Conservation (phyloP, 495 filamentous ascomycete species). For the Aspergillus sclerotioniger region DNA sequence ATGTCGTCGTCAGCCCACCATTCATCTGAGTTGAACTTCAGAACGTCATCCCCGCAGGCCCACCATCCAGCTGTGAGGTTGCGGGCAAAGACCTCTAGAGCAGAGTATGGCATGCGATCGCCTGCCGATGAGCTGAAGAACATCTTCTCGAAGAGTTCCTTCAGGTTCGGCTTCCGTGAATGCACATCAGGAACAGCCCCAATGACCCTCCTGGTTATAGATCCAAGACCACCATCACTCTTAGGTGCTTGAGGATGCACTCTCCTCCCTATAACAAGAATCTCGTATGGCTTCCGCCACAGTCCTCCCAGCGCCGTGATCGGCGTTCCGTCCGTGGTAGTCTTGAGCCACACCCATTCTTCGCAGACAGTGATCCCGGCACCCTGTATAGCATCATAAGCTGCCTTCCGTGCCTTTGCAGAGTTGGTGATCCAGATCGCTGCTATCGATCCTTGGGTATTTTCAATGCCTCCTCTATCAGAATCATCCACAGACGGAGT, state of each 20-base stretch:
- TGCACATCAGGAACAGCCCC: slow-evolving; percentile 85
- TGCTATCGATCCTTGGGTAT: slow-evolving; percentile 24
- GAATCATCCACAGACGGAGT: background rate
- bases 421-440: slow-evolving; percentile 93
- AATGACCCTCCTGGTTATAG: slow-evolving; percentile 56
- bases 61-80: slow-evolving; percentile 86
- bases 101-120: slow-evolving; percentile 45
- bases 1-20: slow-evolving; percentile 53
- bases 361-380: slow-evolving; percentile 67
- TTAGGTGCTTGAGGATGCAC: background rate
- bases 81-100: slow-evolving; percentile 84
- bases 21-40: slow-evolving; percentile 72
- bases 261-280: slow-evolving; percentile 66
- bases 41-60: slow-evolving; percentile 82
- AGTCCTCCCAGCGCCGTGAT: slow-evolving; percentile 63
- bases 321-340: slow-evolving; percentile 67
- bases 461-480: background rate
- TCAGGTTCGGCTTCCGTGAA: slow-evolving; percentile 81
- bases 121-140: slow-evolving; percentile 34
- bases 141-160: slow-evolving; percentile 51
- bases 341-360: slow-evolving; percentile 94
- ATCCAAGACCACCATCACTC: background rate
- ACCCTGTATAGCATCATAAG: slow-evolving; percentile 57
- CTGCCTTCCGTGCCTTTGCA: slow-evolving; percentile 51
- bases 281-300: slow-evolving; percentile 86